phyloP scores from a whole-genome alignment of 768 basidiomycete genomes.

The Punctularia strigosozonata region DNA sequence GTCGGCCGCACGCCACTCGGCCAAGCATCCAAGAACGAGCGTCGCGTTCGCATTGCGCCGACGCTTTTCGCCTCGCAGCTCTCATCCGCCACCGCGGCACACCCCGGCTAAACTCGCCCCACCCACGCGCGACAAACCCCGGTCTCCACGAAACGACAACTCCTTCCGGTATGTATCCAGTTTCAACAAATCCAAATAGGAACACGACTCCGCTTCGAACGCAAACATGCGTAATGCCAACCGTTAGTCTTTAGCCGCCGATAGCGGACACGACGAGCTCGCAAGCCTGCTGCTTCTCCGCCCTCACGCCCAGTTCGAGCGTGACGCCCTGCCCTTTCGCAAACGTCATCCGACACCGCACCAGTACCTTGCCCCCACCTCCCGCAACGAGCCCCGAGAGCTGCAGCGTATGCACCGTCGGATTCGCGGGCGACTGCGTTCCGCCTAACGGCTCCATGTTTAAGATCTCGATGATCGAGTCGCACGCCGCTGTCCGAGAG shows the following conservation, averaged over 20 bases:
- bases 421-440: conserved; percentile 67
- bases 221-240: too few relatives aligned
- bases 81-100: too few relatives aligned
- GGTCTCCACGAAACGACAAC: too few relatives aligned
- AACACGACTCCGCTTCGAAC: too few relatives aligned
- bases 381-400: conserved; percentile 84
- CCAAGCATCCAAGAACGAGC: too few relatives aligned
- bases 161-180: too few relatives aligned
- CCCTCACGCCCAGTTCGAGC: conserved; percentile 81
- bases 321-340: conserved; percentile 85
- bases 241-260: conserved; percentile 37
- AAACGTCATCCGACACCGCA: conserved; percentile 92
- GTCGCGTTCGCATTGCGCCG: too few relatives aligned
- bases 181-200: too few relatives aligned
- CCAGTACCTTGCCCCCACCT: conserved; percentile 93
- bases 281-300: conserved; percentile 81
- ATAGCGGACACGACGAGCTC: conserved; percentile 87
- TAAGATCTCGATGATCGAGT: conserved; percentile 90
- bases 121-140: too few relatives aligned
- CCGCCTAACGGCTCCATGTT: conserved; percentile 97
- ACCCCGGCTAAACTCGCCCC: too few relatives aligned
- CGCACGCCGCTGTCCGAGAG: conserved; percentile 74
- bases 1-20: too few relatives aligned
- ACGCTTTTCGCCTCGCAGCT: too few relatives aligned
- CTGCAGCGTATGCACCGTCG: conserved; percentile 89